Conservation (phyloP, 2,329 filamentous ascomycete species). For the Fusarium kyushuense region DNA sequence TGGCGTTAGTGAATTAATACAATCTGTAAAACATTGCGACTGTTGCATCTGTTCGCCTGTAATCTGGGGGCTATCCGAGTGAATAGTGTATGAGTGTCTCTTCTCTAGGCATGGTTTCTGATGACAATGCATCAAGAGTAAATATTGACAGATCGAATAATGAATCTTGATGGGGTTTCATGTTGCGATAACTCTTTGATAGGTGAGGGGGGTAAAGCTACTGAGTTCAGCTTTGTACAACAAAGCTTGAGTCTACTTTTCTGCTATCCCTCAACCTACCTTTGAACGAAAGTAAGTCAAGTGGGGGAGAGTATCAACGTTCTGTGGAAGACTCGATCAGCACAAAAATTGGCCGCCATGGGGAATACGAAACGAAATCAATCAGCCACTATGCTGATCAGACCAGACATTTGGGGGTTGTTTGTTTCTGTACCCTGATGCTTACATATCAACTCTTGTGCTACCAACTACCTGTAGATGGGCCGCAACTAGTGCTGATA, state of each 20-base stretch:
- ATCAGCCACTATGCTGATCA: background rate
- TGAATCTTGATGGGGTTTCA: no score
- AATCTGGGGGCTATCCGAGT: background rate
- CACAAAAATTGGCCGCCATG: background rate
- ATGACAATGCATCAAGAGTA: no score
- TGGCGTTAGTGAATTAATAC: no score
- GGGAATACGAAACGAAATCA: background rate
- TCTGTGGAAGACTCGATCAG: conserved; percentile 1
- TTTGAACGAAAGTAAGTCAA: no score
- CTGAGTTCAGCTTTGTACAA: no score
- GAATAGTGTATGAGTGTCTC: background rate
- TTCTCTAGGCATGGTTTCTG: background rate
- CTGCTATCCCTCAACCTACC: no score
- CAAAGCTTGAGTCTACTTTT: no score
- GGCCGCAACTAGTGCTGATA: conserved; percentile 1
- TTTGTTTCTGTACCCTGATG: background rate
- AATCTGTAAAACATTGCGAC: background rate
- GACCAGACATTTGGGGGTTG: background rate
- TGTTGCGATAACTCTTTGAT: no score
- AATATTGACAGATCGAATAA: no score
- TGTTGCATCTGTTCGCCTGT: background rate
- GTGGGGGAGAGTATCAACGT: conserved; percentile 18
- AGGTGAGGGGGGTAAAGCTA: no score
- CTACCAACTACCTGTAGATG: background rate
- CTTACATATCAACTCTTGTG: background rate